Base-by-base conservation (phyloP, 2,329 filamentous ascomycete genomes). In the Ceratocystis variospora region DNA sequence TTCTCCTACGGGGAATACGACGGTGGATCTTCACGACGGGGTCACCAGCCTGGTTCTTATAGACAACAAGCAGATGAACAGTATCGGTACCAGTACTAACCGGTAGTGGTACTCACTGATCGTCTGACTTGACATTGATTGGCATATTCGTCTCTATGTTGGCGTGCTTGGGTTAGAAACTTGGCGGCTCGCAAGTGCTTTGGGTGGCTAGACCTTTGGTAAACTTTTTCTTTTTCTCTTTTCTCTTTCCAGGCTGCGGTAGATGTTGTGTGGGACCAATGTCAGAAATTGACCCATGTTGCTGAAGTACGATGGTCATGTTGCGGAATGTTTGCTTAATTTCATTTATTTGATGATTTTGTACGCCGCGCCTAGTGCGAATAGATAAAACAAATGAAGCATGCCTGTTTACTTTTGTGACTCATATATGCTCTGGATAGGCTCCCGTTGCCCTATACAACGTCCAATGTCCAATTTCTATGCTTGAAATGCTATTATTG, bases 1-100 rank as follows among this genome's bases (percentile, higher is more conserved):
- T 80, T 81, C 0, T 44, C 22, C 15, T 83, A 79, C 66, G 76
- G 76, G 19, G 73, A 73, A 12, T 53, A 64, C 41, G 66, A 64
- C 22, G 37, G 37, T 10, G 22, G 64, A 22, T 63, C 25, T 31
- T 41, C 63, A 57, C 63, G 66, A 33, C 59, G 63, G 37, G 50
- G 66, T 15, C 63, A 61, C 3, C 63, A 45, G 22, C 22, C 55
- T 3, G 63, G 59, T 5, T 25, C 19, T 28, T 63, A 63, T 44
- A 63, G 66, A 66, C 66, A 66, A 45, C 63, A 62, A 31, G 22
- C 46, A 19, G 63, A 68, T 12, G 65, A 63, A 22, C 62, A 64
- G 22, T 68, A 68, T 22, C 45, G 65, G 15, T 66, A 66, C 62
- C 57, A 66, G 55, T 64, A 68, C 22, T 64, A 44, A 22, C 10